Base-by-base conservation (phyloP, 805 yeast genomes). In the Yarrowia divulgata region DNA sequence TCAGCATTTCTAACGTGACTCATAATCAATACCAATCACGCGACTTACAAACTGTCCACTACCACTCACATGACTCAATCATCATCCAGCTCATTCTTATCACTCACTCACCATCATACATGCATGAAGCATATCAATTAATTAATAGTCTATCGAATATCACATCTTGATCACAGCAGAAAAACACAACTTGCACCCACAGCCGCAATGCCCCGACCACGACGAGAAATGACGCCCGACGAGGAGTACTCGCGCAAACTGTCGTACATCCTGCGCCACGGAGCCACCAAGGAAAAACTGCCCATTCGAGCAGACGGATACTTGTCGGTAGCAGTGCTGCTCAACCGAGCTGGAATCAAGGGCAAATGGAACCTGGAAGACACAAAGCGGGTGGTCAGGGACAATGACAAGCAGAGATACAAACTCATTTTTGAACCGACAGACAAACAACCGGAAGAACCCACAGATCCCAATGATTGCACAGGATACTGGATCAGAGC, bases 191-290 rank as follows among this genome's bases (percentile, higher is more conserved):
- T 5, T 16, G 18, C 32, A 6, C 52, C 7, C 35, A 29, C n/a
- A 13, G 42, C 29, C 29, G 29, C 16, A 13, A 60, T 60, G 66
- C 66, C 66, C 18, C 50, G 66, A 60, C 66, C 66, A 12, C 35
- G 57, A 63, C 45, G 68, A 63, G 57, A 63, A 49, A 73, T 71
- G 35, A 46, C 72, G 1, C 75, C 76, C 7, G 74, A 74, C 16
- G 72, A 82, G 8, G 79, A 78, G 46, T 87, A 93, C 18, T 91
- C 97, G 8, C 90, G 90, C 72, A 81, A 90, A 0, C 80, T 95
- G 39, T 85, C 97, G 7, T 88, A 89, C 73, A 80, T 95, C 1
- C 83, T 94, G 1, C 82, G 99, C n/a, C 99, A 94, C 75, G 91
- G 90, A 4, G 98, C 98, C 0, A 75, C 78, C 16, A 84, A 86